Percentiles rank a stretch among this genome's conserved stretches.
Evolutionary conservation across 2,329 filamentous ascomycete species (phyloP).

Genomic region (Dactylellina sp.): DNA sequence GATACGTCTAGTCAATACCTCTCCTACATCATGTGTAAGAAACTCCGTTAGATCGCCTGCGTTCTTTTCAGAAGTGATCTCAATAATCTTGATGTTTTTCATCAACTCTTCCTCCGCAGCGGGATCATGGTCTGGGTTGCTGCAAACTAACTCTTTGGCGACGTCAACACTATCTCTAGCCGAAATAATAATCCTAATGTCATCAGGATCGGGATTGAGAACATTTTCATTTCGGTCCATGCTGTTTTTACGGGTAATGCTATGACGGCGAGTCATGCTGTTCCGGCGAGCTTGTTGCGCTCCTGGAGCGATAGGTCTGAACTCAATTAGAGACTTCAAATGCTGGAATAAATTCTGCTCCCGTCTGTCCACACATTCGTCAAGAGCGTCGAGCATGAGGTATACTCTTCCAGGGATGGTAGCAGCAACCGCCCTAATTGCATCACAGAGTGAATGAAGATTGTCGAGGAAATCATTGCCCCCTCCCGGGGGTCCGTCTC

Average conservation of each 20-base stretch:
- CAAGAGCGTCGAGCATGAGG: constrained; percentile 39
- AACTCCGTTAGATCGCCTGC: constrained; percentile 21
- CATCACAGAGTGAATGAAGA: constrained; percentile 6
- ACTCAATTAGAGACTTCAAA: constrained; percentile 5
- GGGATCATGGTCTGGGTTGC: not conserved
- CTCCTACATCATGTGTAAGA: constrained; percentile 14
- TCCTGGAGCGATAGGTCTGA: not conserved
- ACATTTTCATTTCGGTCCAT: not conserved
- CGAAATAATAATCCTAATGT: constrained; percentile 32
- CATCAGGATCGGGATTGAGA: not conserved
- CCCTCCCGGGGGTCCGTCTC: not conserved
- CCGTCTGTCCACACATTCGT: constrained; percentile 29
- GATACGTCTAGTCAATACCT: constrained; percentile 21
- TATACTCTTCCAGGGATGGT: constrained; percentile 25
- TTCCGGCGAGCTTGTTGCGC: not conserved
- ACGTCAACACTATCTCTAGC: constrained; percentile 36
- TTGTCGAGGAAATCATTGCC: constrained; percentile 11
- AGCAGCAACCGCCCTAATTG: constrained; percentile 13
- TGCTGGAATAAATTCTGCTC: constrained; percentile 24
- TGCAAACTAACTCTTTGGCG: not conserved
- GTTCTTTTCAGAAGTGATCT: constrained; percentile 32
- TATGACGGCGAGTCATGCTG: not conserved
- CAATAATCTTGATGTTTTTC: constrained; percentile 14
- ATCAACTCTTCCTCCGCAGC: not conserved
- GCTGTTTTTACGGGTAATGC: not conserved